Percentiles rank a stretch among this genome's conserved stretches.
Evolutionary conservation across 2,329 filamentous ascomycete genomes (phyloP).

Genomic region (Beauveria varroae): DNA sequence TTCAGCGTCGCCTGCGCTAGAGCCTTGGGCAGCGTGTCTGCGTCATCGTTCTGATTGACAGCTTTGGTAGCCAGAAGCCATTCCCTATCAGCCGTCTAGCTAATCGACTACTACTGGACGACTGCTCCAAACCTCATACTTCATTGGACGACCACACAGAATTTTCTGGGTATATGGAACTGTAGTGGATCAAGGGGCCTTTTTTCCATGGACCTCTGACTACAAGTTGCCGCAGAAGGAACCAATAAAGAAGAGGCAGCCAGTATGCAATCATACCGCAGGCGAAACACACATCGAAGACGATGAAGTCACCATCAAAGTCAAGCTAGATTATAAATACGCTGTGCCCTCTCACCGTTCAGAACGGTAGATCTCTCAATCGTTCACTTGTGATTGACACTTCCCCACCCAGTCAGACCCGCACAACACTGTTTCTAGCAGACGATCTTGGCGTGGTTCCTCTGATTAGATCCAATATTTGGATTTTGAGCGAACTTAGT

Average conservation of each 20-base stretch:
- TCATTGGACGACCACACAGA: background rate
- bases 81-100: background rate
- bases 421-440: background rate
- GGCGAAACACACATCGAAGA: background rate
- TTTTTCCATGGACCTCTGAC: background rate
- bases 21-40: background rate
- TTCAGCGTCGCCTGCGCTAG: background rate
- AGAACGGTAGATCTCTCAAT: conserved; percentile 26
- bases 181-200: background rate
- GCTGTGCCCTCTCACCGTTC: conserved; percentile 29
- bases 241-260: background rate
- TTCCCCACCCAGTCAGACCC: background rate
- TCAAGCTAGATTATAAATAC: conserved; percentile 27
- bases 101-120: no score
- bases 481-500: background rate
- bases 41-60: background rate
- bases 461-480: background rate
- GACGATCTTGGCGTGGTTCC: background rate
- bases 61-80: background rate
- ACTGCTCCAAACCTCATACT: no score
- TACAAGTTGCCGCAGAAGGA: background rate
- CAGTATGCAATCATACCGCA: background rate
- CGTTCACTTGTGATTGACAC: background rate
- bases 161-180: background rate
- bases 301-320: conserved; percentile 13